phyloP scores from a whole-genome alignment of 108 stramenopile genomes.

The Skeletonema costatum region DNA sequence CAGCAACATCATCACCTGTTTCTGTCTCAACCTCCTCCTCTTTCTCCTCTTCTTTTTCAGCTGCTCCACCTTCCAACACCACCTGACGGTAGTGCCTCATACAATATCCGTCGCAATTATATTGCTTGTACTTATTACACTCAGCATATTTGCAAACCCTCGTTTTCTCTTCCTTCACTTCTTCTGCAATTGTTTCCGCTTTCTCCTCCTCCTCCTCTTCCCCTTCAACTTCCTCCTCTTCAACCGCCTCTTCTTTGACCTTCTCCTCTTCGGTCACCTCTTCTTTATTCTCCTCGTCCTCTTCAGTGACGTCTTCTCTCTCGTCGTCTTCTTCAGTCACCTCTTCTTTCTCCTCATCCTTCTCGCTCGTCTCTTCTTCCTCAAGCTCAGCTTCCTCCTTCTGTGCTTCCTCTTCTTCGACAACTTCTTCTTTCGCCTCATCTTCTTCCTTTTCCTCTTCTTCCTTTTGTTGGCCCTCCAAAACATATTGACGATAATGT shows the following conservation, averaged over 20 bases:
- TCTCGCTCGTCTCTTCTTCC: conserved; percentile 6
- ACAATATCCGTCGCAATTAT: conserved; percentile 16
- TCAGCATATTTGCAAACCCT: neutral
- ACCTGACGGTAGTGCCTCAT: neutral
- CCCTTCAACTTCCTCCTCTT: neutral
- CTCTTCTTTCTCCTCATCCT: conserved; percentile 29
- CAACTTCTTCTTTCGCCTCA: conserved; percentile 15
- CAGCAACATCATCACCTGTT: conserved; percentile 46
- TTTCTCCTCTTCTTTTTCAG: conserved; percentile 3
- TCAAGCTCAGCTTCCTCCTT: too few species aligned
- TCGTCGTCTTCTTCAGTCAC: conserved; percentile 41
- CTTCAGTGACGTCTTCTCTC: conserved; percentile 1
- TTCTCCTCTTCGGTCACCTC: conserved; percentile 47
- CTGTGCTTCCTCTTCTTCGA: conserved; percentile 4
- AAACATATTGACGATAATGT: neutral
- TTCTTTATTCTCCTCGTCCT: conserved; percentile 23
- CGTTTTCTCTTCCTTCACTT: conserved; percentile 3
- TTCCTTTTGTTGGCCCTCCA: conserved; percentile 3
- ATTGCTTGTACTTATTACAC: neutral
- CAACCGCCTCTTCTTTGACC: conserved; percentile 17
- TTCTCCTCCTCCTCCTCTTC: neutral
- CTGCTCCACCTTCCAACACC: conserved; percentile 1
- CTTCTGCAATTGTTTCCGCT: conserved; percentile 4
- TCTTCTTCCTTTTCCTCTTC: conserved; percentile 8
- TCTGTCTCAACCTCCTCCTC: conserved; percentile 14